Conservation (phyloP, 768 basidiomycete genomes). For the Mrakia gelida region DNA sequence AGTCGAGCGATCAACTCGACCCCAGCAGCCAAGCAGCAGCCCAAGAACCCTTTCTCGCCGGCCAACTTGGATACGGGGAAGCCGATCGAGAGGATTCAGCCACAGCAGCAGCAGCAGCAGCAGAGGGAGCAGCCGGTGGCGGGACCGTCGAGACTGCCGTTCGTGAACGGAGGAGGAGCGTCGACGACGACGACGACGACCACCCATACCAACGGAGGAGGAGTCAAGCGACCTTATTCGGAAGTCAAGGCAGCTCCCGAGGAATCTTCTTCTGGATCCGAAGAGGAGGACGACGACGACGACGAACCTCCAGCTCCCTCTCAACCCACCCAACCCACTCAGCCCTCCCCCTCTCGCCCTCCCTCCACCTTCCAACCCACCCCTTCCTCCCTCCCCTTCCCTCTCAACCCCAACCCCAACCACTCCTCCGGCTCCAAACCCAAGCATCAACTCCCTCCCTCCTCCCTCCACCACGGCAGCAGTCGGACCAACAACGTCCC, state of each 20-base stretch:
- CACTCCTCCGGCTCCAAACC: neutral
- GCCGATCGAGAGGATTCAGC: neutral
- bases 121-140: neutral
- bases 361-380: neutral
- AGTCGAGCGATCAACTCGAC: constrained; percentile 55
- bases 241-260: constrained; percentile 1
- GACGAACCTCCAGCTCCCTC: neutral
- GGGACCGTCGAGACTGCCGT: constrained; percentile 8
- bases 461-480: neutral
- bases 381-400: neutral
- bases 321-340: neutral
- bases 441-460: constrained; percentile 5
- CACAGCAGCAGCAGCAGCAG: constrained; percentile 1
- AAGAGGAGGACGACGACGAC: neutral
- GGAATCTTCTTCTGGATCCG: neutral
- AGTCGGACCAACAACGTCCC: neutral
- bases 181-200: neutral
- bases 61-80: neutral
- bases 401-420: neutral
- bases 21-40: neutral
- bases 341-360: neutral
- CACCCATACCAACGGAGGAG: neutral
- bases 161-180: constrained; percentile 1
- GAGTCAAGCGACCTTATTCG: neutral
- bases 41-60: neutral